phyloP scores from a whole-genome alignment of 345 rosid genomes.

The Diplotaxis tenuifolia region DNA sequence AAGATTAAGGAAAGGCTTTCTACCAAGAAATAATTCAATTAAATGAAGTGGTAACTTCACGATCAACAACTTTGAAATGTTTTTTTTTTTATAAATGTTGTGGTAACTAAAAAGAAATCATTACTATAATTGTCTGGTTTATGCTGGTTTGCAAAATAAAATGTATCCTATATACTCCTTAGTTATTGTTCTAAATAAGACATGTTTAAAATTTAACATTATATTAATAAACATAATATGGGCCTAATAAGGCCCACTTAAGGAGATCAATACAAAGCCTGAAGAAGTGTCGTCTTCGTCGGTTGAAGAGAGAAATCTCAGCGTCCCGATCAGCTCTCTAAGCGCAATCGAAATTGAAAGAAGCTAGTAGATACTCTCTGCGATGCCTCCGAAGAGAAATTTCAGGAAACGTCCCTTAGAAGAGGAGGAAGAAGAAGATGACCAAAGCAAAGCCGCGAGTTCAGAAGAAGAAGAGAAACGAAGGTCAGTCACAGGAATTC shows the following conservation, averaged over 20 bases:
- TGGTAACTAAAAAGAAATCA: neutral
- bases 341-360: neutral
- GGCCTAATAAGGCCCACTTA: neutral
- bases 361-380: neutral
- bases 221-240: too few species aligned
- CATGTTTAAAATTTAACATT: too few species aligned
- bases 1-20: constrained; percentile 56
- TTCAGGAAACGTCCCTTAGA: constrained; percentile 68
- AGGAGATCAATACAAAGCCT: neutral
- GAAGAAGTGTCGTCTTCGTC: neutral
- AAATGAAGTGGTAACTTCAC: neutral
- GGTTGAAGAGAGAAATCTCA: neutral
- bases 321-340: neutral
- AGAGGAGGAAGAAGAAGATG: constrained; percentile 52
- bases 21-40: constrained; percentile 39
- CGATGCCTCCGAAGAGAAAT: constrained; percentile 51
- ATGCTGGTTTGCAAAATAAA: neutral
- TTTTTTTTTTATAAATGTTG: neutral
- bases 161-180: neutral
- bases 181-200: neutral
- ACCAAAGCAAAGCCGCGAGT: constrained; percentile 24
- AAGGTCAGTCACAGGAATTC: constrained; percentile 25
- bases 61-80: neutral
- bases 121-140: neutral
- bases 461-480: constrained; percentile 83